phyloP scores from a whole-genome alignment of 192 early-diverging fungal species.

The Backusella sp. region DNA sequence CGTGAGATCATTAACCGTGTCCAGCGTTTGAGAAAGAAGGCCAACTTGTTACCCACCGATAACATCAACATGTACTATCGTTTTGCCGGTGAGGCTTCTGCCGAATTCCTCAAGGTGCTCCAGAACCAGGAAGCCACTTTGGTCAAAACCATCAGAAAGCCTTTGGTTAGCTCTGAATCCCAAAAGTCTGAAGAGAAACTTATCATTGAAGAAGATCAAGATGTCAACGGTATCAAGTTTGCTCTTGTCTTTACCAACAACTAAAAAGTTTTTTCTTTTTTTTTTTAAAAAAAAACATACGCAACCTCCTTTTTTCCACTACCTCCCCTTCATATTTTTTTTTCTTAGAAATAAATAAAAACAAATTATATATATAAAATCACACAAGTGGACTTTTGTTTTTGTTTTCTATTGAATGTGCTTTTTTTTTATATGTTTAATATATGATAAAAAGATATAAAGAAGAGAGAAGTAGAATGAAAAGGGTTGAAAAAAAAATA shows the following conservation, averaged over 20 bases:
- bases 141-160: constrained; percentile 70
- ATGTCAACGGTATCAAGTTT: constrained; percentile 78
- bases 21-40: constrained; percentile 96
- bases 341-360: not conserved
- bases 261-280: not conserved
- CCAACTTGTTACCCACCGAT: constrained; percentile 83
- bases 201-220: constrained; percentile 84
- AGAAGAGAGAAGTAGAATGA: not conserved
- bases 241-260: constrained; percentile 60
- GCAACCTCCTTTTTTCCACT: not conserved
- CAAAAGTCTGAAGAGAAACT: constrained; percentile 48
- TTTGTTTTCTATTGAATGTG: not conserved
- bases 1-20: constrained; percentile 97
- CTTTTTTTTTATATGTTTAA: not conserved
- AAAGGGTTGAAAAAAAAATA: not conserved
- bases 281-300: not conserved
- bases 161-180: constrained; percentile 41
- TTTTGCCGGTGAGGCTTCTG: constrained; percentile 68
- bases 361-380: not conserved
- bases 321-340: not conserved
- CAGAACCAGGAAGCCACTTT: constrained; percentile 72
- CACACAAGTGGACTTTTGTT: not conserved
- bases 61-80: constrained; percentile 82
- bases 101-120: constrained; percentile 70
- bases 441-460: not conserved